These are phyloP conservation scores for Penicillium cosmopolitanum DNA, from an alignment of 495 filamentous ascomycete genomes.

Conservation along the genomic window DNA sequence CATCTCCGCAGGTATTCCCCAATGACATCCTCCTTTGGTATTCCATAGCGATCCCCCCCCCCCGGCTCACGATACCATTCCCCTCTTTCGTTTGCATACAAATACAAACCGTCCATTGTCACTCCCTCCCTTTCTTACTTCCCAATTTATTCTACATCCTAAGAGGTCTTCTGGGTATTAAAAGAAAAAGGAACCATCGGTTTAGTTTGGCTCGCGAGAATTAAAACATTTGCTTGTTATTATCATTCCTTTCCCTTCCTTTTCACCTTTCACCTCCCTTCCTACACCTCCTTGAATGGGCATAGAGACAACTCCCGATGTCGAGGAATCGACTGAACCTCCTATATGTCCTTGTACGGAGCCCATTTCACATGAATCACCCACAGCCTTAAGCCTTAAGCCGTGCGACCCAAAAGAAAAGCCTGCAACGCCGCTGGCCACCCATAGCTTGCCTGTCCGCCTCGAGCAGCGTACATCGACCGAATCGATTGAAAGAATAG, in stretches of 20 bases:
- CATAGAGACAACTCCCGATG: constrained; percentile 43
- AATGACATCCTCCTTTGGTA: constrained; percentile 19
- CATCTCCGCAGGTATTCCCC: constrained; percentile 16
- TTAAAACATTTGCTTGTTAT: neutral
- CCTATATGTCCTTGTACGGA: constrained; percentile 46
- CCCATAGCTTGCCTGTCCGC: neutral
- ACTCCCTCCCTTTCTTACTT: neutral
- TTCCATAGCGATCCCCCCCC: neutral
- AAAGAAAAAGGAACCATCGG: neutral
- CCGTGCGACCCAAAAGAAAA: constrained; percentile 15
- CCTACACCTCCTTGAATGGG: constrained; percentile 42
- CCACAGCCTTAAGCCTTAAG: constrained; percentile 23
- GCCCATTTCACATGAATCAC: constrained; percentile 24
- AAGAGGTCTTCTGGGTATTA: neutral
- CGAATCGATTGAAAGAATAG: constrained; percentile 2
- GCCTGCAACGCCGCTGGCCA: constrained; percentile 7
- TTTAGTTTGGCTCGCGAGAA: neutral
- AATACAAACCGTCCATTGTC: neutral
- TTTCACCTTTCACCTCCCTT: neutral
- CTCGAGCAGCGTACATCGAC: constrained; percentile 6
- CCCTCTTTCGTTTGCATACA: constrained; percentile 13
- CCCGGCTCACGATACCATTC: constrained; percentile 10
- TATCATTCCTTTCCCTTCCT: neutral
- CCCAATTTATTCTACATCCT: neutral
- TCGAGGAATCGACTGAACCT: constrained; percentile 51